Percentiles rank a stretch among this genome's conserved stretches.
These are phyloP conservation scores for Leccinum subfulvum DNA, from an alignment of 1,284 basidiomycete genomes.

Conservation along the genomic window DNA sequence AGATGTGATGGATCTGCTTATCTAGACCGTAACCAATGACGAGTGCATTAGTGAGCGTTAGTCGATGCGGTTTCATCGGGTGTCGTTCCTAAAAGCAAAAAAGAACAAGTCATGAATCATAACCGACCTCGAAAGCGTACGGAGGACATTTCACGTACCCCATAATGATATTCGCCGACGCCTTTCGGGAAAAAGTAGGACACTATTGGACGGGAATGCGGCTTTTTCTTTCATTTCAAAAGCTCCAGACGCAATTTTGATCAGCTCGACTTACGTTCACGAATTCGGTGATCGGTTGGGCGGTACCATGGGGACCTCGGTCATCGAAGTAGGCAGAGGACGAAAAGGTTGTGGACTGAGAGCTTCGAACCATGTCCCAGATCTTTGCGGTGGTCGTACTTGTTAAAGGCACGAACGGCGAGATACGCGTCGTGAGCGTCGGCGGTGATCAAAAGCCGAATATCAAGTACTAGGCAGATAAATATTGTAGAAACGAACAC, in stretches of 20 bases:
- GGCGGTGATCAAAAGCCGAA: neutral
- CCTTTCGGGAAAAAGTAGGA: constrained; percentile 95
- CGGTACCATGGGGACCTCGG: constrained; percentile 61
- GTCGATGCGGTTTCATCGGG: constrained; percentile 96
- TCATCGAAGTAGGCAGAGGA: constrained; percentile 71
- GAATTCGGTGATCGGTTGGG: constrained; percentile 71
- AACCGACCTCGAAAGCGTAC: neutral
- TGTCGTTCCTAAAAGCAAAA: constrained; percentile 76
- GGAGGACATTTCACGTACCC: constrained; percentile 52
- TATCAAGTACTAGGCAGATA: neutral
- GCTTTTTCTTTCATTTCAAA: constrained; percentile 39
- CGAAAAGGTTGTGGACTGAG: constrained; percentile 65
- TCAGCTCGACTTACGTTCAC: constrained; percentile 55
- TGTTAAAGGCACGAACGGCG: neutral
- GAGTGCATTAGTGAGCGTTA: constrained; percentile 93
- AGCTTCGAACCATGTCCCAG: constrained; percentile 38
- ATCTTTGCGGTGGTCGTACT: neutral
- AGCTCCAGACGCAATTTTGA: constrained; percentile 28
- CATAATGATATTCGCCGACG: constrained; percentile 95
- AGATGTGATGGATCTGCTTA: constrained; percentile 91
- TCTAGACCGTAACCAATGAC: constrained; percentile 97
- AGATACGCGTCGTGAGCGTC: neutral
- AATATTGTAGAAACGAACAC: neutral
- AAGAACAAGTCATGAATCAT: neutral
- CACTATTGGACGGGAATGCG: constrained; percentile 85